A percentile compares a stretch with the other conserved stretches of the same genome.
These are phyloP conservation scores for Coelastrella sp. DNA, from an alignment of 139 green algal species.

Conservation along the genomic window DNA sequence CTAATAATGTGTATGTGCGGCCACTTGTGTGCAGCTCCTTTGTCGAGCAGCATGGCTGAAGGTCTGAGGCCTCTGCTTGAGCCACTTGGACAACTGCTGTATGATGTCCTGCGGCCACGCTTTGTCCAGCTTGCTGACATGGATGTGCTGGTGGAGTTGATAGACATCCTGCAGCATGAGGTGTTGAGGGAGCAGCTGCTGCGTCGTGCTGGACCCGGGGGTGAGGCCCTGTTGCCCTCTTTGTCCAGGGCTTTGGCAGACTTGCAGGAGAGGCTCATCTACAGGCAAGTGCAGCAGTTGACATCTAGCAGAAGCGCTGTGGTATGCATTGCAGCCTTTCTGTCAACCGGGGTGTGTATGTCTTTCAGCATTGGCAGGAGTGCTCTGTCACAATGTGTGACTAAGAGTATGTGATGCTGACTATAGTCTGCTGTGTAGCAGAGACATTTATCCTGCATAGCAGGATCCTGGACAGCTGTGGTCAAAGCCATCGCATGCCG, in stretches of 20 bases:
- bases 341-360: no score
- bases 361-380: no score
- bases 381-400: no score
- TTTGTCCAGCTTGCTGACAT: slow-evolving; percentile 87
- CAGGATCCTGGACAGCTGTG: no score
- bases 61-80: slow-evolving; percentile 83
- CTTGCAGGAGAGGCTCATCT: slow-evolving; percentile 92
- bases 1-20: not conserved
- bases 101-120: slow-evolving; percentile 81
- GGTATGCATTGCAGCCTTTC: not conserved
- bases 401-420: no score
- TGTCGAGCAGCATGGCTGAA: slow-evolving; percentile 37
- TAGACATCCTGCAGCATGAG: slow-evolving; percentile 88
- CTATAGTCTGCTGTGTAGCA: no score
- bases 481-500: no score
- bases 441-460: no score
- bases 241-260: slow-evolving; percentile 87
- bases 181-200: slow-evolving; percentile 84
- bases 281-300: slow-evolving; percentile 63
- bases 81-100: slow-evolving; percentile 90
- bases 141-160: slow-evolving; percentile 90
- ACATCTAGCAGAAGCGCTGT: not conserved
- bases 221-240: slow-evolving; percentile 81
- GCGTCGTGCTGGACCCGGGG: slow-evolving; percentile 62
- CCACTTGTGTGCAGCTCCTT: not conserved